These are phyloP conservation scores for Colletotrichum sp. DNA, from an alignment of 2,329 filamentous ascomycete species.

Conservation along the genomic window DNA sequence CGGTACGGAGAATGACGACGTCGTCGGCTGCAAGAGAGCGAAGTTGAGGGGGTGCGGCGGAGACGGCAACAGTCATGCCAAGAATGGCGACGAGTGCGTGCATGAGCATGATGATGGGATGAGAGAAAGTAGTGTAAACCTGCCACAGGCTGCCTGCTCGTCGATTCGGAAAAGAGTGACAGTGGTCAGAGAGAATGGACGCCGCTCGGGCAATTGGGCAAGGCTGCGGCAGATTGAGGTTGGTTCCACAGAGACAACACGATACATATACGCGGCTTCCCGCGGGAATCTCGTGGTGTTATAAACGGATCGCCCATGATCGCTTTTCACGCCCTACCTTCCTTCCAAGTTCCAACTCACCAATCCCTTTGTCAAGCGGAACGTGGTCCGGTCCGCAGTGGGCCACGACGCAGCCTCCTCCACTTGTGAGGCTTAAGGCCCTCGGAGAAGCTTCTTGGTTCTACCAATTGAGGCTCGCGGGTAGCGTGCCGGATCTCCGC, in stretches of 20 bases:
- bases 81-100: not conserved
- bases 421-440: not conserved
- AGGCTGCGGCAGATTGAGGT: not conserved
- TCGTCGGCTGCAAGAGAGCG: constrained; percentile 24
- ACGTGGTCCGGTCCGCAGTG: not conserved
- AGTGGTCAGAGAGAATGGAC: not conserved
- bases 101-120: not conserved
- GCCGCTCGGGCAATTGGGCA: not conserved
- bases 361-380: not conserved
- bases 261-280: not conserved
- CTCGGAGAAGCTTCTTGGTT: not conserved
- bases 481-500: not conserved
- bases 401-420: not conserved
- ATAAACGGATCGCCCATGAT: not conserved
- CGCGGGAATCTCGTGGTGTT: not conserved
- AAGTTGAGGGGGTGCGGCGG: not conserved
- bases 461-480: not conserved
- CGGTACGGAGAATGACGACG: constrained; percentile 25
- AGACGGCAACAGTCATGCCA: not conserved
- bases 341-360: not conserved
- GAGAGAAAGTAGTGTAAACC: not conserved
- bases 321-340: not conserved
- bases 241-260: not conserved
- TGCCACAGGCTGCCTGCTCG: not conserved
- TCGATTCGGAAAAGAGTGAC: not conserved